Evolutionary conservation across 768 basidiomycete genomes (phyloP).

Genomic region (Mycena leptocephala): DNA sequence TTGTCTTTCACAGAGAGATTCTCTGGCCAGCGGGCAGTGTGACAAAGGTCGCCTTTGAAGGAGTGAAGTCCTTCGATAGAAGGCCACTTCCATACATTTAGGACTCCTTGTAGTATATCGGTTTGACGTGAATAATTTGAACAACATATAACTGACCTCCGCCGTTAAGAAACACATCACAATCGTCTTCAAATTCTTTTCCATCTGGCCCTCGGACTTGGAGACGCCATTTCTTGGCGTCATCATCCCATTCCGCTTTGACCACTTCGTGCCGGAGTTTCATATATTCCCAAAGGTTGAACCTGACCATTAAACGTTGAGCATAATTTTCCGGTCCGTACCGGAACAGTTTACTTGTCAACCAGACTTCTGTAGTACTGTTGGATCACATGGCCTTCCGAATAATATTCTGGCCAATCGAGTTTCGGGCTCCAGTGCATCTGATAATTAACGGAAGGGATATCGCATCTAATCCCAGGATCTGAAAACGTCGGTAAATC

Average conservation of each 20-base stretch:
- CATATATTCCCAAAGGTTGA: conserved; percentile 57
- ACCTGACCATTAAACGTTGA: conserved; percentile 24
- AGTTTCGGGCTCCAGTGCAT: conserved; percentile 50
- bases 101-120: conserved; percentile 25
- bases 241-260: conserved; percentile 58
- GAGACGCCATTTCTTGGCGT: conserved; percentile 59
- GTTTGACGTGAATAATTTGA: background rate
- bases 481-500: conserved; percentile 22
- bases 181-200: conserved; percentile 38
- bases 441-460: conserved; percentile 54
- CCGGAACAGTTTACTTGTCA: conserved; percentile 50
- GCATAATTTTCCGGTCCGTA: background rate
- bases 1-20: conserved; percentile 57
- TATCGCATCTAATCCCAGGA: conserved; percentile 62
- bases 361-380: conserved; percentile 59
- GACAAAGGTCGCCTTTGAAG: conserved; percentile 66
- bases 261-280: conserved; percentile 61
- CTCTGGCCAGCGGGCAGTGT: conserved; percentile 65
- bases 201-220: conserved; percentile 49
- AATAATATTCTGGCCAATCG: conserved; percentile 65
- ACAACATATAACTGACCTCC: conserved; percentile 32
- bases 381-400: conserved; percentile 62
- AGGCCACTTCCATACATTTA: conserved; percentile 66
- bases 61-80: conserved; percentile 62
- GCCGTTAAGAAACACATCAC: conserved; percentile 43